Conservation (phyloP, 345 rosid genomes). For the Pseudoturritis turrita region DNA sequence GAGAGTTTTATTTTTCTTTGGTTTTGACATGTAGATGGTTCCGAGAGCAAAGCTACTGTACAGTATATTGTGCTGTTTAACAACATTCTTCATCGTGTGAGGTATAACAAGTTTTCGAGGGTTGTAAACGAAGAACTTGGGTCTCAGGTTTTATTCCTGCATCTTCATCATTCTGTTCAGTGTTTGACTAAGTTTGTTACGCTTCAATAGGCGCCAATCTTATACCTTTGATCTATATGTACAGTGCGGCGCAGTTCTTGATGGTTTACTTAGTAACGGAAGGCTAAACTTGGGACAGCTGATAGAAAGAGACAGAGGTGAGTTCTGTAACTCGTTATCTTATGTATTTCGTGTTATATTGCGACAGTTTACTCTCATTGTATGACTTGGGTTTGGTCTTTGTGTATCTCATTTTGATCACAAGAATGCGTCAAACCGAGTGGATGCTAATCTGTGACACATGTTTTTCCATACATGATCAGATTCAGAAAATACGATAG, state of each 20-base stretch:
- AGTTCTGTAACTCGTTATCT: conserved; percentile 26
- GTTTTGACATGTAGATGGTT: conserved; percentile 36
- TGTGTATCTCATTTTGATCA: conserved; percentile 1
- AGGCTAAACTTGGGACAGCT: conserved; percentile 76
- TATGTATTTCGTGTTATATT: background rate
- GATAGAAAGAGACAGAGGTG: conserved; percentile 58
- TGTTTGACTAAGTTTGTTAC: background rate
- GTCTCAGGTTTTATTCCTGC: conserved; percentile 38
- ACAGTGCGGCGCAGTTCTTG: conserved; percentile 61
- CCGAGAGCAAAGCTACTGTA: conserved; percentile 40
- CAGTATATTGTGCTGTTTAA: conserved; percentile 58
- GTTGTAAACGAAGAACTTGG: conserved; percentile 53
- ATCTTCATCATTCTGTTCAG: background rate
- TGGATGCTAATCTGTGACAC: background rate
- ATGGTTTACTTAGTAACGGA: conserved; percentile 78
- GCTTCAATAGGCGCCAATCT: background rate
- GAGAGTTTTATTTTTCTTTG: background rate
- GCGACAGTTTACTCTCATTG: background rate
- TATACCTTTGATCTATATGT: conserved; percentile 6
- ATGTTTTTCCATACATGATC: background rate
- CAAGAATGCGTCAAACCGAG: background rate
- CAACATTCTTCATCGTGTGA: conserved; percentile 63
- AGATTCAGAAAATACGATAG: conserved; percentile 33
- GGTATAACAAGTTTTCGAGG: conserved; percentile 63
- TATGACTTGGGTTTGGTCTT: background rate